Evolutionary conservation across 1,284 basidiomycete genomes (phyloP).

Genomic region (Erythrobasidium hasegawianum): DNA sequence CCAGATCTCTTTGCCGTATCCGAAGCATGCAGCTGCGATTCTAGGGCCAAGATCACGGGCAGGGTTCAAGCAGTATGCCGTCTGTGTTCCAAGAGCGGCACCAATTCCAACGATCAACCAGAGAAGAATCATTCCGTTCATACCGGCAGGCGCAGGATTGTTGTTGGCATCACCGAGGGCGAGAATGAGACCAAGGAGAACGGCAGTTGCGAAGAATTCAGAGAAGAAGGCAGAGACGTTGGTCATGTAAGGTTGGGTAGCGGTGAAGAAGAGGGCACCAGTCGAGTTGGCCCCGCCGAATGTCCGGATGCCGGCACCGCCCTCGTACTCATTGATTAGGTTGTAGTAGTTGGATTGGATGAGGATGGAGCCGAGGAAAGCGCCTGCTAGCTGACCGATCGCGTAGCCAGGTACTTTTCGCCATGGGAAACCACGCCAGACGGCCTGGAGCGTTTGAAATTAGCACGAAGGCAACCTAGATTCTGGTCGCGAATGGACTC

Average conservation of each 20-base stretch:
- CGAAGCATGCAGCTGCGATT: slow-evolving; percentile 42
- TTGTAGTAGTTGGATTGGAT: slow-evolving; percentile 43
- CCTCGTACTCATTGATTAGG: slow-evolving; percentile 39
- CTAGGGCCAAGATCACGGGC: slow-evolving; percentile 47
- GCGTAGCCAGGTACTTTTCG: slow-evolving; percentile 45
- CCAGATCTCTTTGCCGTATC: slow-evolving; percentile 40
- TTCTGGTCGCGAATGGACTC: too few species aligned
- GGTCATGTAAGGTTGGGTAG: slow-evolving; percentile 25
- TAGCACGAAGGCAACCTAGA: too few species aligned
- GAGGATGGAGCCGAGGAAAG: slow-evolving; percentile 42
- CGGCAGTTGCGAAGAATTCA: slow-evolving; percentile 41
- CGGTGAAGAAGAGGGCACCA: slow-evolving; percentile 41
- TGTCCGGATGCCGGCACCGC: slow-evolving; percentile 28
- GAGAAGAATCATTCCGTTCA: slow-evolving; percentile 43
- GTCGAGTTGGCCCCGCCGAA: slow-evolving; percentile 35
- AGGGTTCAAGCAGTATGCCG: slow-evolving; percentile 40
- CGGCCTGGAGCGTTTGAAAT: too few species aligned
- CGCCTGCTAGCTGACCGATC: slow-evolving; percentile 46
- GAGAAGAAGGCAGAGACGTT: slow-evolving; percentile 21
- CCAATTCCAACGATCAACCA: slow-evolving; percentile 43
- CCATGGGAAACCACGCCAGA: slow-evolving; percentile 47
- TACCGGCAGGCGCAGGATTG: slow-evolving; percentile 40
- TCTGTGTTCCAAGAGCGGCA: slow-evolving; percentile 28
- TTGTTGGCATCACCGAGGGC: slow-evolving; percentile 33
- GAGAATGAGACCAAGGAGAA: slow-evolving; percentile 38